These are phyloP conservation scores for Pisolithus albus DNA, from an alignment of 768 basidiomycete species.

Conservation along the genomic window DNA sequence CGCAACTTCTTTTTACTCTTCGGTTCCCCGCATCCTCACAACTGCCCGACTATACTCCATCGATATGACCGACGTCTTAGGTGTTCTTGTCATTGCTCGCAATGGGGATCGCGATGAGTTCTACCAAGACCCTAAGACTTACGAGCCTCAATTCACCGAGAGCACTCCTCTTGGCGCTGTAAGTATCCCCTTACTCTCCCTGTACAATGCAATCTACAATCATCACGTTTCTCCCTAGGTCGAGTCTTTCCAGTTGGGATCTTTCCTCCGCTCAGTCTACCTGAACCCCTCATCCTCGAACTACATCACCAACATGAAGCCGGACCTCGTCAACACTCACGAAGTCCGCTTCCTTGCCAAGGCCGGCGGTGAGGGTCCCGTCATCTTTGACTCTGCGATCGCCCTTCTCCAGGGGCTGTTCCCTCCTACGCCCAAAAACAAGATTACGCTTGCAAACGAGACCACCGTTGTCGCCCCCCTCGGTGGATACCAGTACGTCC, in stretches of 20 bases:
- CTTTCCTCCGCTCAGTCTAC: conserved; percentile 57
- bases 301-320: conserved; percentile 58
- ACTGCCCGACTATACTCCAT: not conserved
- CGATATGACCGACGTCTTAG: conserved; percentile 50
- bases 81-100: conserved; percentile 70
- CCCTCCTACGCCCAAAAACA: conserved; percentile 71
- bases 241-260: conserved; percentile 62
- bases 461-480: conserved; percentile 66
- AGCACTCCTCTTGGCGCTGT: conserved; percentile 75
- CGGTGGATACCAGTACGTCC: conserved; percentile 81
- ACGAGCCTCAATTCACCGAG: conserved; percentile 54
- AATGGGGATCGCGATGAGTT: conserved; percentile 69
- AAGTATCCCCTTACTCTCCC: conserved; percentile 12
- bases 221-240: conserved; percentile 32
- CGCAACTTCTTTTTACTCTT: conserved; percentile 14
- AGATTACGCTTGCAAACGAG: conserved; percentile 73
- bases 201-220: not conserved
- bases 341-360: conserved; percentile 75
- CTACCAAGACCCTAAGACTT: conserved; percentile 66
- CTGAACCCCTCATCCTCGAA: conserved; percentile 59
- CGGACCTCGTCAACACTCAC: conserved; percentile 64
- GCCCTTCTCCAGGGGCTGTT: conserved; percentile 82
- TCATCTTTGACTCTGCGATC: conserved; percentile 81
- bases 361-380: conserved; percentile 77
- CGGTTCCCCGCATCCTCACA: conserved; percentile 9